These are phyloP conservation scores for Aspergillus avenaceus DNA, from an alignment of 495 filamentous ascomycete genomes.

Conservation along the genomic window DNA sequence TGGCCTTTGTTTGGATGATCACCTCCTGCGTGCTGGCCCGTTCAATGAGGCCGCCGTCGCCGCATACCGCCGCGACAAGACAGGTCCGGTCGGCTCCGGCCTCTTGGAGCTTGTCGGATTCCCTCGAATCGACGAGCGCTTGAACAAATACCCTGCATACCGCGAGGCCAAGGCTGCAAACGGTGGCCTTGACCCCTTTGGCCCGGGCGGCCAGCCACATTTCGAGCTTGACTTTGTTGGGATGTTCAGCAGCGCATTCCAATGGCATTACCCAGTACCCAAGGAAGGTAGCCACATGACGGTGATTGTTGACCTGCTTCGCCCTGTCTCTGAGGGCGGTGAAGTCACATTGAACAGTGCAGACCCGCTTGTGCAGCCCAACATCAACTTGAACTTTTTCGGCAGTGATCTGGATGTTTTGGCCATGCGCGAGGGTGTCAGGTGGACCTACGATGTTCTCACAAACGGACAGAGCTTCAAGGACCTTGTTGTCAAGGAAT, in stretches of 20 bases:
- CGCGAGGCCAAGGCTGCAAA: conserved; percentile 44
- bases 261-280: conserved; percentile 57
- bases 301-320: conserved; percentile 58
- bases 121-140: conserved; percentile 50
- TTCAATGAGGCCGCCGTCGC: conserved; percentile 40
- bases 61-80: conserved; percentile 43
- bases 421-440: conserved; percentile 53
- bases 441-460: conserved; percentile 52
- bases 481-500: conserved; percentile 51
- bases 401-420: conserved; percentile 51
- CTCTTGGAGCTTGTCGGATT: conserved; percentile 54
- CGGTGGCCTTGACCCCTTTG: conserved; percentile 53
- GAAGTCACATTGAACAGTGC: conserved; percentile 50
- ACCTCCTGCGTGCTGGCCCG: conserved; percentile 48
- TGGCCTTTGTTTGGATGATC: conserved; percentile 48
- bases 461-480: conserved; percentile 53
- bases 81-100: conserved; percentile 48
- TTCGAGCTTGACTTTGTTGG: conserved; percentile 64
- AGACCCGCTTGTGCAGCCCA: conserved; percentile 47
- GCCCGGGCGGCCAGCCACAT: conserved; percentile 56
- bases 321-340: conserved; percentile 48
- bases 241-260: conserved; percentile 59
- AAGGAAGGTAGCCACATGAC: conserved; percentile 46
- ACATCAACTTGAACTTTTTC: conserved; percentile 62
- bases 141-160: conserved; percentile 47